These are phyloP conservation scores for Passalora sequoiae DNA, from an alignment of 2,329 filamentous ascomycete genomes.

Conservation along the genomic window DNA sequence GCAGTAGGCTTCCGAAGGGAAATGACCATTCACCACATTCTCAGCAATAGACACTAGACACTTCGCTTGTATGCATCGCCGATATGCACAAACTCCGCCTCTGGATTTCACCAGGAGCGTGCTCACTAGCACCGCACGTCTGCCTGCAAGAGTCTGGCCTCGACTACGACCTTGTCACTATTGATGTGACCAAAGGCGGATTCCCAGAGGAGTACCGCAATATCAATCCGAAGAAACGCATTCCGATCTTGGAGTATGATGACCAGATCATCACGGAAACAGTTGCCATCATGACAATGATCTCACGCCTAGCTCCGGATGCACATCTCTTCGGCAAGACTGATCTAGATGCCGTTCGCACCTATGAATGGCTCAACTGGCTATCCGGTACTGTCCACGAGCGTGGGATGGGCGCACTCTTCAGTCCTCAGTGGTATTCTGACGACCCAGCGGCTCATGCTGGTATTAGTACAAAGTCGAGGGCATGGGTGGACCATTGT, in stretches of 20 bases:
- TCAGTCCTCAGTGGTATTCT: constrained; percentile 7
- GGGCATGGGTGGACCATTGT: constrained; percentile 3
- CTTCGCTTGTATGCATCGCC: too few species aligned
- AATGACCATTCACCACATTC: too few species aligned
- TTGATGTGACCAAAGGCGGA: not conserved
- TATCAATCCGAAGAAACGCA: constrained; percentile 7
- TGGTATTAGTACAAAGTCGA: constrained; percentile 4
- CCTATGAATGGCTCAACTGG: constrained; percentile 11
- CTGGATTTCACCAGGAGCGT: not conserved
- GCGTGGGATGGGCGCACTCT: constrained; percentile 5
- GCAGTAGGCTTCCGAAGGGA: too few species aligned
- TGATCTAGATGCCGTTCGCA: not conserved
- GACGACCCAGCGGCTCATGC: constrained; percentile 3
- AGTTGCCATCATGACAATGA: constrained; percentile 5
- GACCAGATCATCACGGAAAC: constrained; percentile 7
- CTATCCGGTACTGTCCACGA: constrained; percentile 7
- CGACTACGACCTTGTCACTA: not conserved
- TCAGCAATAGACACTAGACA: too few species aligned
- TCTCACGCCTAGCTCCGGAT: constrained; percentile 3
- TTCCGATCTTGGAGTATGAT: constrained; percentile 8
- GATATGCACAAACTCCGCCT: not conserved
- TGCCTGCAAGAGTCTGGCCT: not conserved
- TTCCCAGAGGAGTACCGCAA: not conserved
- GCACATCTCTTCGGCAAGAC: constrained; percentile 7
- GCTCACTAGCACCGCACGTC: not conserved